These are phyloP conservation scores for Marvania coccoides DNA, from an alignment of 139 green algal species.

Conservation along the genomic window DNA sequence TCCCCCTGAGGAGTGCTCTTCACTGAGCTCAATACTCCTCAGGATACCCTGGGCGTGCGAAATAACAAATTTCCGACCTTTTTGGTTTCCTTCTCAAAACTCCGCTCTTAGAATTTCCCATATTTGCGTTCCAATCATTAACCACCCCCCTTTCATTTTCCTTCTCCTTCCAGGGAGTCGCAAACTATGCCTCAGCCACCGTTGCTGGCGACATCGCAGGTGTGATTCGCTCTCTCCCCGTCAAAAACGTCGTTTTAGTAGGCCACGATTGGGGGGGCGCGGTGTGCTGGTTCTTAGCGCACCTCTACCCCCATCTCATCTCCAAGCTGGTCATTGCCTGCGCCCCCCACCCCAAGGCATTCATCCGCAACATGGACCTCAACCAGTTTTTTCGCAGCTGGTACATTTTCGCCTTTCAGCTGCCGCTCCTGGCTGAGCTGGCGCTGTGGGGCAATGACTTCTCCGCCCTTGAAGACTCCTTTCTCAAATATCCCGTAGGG, in stretches of 20 bases:
- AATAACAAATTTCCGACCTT: too few relatives aligned
- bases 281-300: slow-evolving; percentile 31
- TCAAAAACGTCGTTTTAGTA: slow-evolving; percentile 35
- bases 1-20: too few relatives aligned
- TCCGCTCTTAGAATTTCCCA: too few relatives aligned
- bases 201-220: slow-evolving; percentile 39
- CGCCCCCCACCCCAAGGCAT: slow-evolving; percentile 20
- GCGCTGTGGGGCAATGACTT: slow-evolving; percentile 5
- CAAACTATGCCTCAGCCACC: slow-evolving; percentile 28
- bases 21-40: too few relatives aligned
- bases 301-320: slow-evolving; percentile 11
- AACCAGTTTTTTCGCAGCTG: neutral
- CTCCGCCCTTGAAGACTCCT: slow-evolving; percentile 7
- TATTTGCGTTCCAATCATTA: too few relatives aligned
- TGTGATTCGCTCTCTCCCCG: slow-evolving; percentile 34
- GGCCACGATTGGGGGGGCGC: slow-evolving; percentile 62
- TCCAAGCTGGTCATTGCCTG: slow-evolving; percentile 21
- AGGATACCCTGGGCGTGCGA: too few relatives aligned
- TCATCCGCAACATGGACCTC: slow-evolving; percentile 9
- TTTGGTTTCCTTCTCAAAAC: too few relatives aligned
- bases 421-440: slow-evolving; percentile 20
- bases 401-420: slow-evolving; percentile 43
- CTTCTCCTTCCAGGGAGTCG: neutral
- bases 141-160: too few relatives aligned
- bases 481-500: slow-evolving; percentile 7